Evolutionary conservation across 371 early-diverging fungal species (phyloP).

Genomic region (Fennellomyces sp.): DNA sequence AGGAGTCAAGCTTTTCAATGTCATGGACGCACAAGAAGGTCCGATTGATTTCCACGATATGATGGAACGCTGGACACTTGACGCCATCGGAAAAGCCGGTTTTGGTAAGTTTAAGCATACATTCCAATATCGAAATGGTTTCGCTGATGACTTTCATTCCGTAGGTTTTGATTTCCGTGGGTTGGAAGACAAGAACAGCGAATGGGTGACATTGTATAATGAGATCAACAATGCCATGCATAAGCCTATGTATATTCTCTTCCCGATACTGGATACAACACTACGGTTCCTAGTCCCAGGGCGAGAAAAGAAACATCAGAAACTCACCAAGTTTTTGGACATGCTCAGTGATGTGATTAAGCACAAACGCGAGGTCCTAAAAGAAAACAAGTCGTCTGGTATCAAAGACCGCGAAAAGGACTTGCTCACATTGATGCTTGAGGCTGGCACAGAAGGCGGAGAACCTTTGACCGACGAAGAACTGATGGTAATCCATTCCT

Average conservation of each 20-base stretch:
- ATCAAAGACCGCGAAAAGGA: slow-evolving; percentile 40
- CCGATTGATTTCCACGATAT: slow-evolving; percentile 12
- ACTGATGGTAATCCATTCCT: slow-evolving; percentile 18
- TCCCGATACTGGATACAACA: slow-evolving; percentile 1
- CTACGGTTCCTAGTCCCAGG: slow-evolving; percentile 23
- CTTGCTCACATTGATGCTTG: slow-evolving; percentile 49
- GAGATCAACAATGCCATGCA: slow-evolving; percentile 7
- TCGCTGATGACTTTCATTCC: too few species aligned
- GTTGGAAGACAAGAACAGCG: slow-evolving; percentile 9
- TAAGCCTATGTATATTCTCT: not conserved
- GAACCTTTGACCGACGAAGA: slow-evolving; percentile 16
- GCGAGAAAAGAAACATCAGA: not conserved
- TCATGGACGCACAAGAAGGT: slow-evolving; percentile 16
- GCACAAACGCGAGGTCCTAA: slow-evolving; percentile 23
- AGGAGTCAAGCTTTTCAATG: slow-evolving; percentile 14
- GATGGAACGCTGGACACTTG: slow-evolving; percentile 29
- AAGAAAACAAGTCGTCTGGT: slow-evolving; percentile 18
- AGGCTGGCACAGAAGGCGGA: slow-evolving; percentile 20
- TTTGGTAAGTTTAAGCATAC: slow-evolving; percentile 30
- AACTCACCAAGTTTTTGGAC: slow-evolving; percentile 14
- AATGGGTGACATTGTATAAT: slow-evolving; percentile 18
- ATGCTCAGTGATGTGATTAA: slow-evolving; percentile 43
- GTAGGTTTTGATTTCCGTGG: slow-evolving; percentile 22
- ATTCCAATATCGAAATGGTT: too few species aligned
- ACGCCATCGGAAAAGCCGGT: slow-evolving; percentile 38